phyloP scores from a whole-genome alignment of 768 basidiomycete species.

The Tephrocybe sp. region DNA sequence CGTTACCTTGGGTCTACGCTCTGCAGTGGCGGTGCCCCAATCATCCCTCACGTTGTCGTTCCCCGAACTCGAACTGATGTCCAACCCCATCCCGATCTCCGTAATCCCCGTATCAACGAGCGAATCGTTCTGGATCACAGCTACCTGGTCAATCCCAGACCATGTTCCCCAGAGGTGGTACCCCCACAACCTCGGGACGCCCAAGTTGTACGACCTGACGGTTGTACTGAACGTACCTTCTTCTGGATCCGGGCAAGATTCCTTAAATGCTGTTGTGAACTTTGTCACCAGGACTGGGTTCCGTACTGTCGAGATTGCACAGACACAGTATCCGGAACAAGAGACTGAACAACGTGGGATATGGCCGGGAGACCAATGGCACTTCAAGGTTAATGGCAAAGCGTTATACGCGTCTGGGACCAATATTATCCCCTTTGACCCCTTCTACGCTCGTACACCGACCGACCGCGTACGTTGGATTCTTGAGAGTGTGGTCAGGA shows the following conservation, averaged over 20 bases:
- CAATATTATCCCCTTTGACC: conserved; percentile 62
- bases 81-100: conserved; percentile 28
- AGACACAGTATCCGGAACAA: conserved; percentile 43
- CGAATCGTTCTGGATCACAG: conserved; percentile 39
- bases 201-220: conserved; percentile 53
- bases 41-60: conserved; percentile 43
- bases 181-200: conserved; percentile 54
- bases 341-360: conserved; percentile 48
- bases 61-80: conserved; percentile 44
- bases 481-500: conserved; percentile 51
- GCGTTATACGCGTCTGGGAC: conserved; percentile 56
- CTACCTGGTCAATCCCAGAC: conserved; percentile 46
- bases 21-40: conserved; percentile 31
- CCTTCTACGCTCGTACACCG: conserved; percentile 53
- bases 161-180: conserved; percentile 50
- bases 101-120: conserved; percentile 22
- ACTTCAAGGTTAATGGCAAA: conserved; percentile 59
- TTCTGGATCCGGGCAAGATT: not conserved
- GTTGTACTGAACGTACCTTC: conserved; percentile 39
- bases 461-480: conserved; percentile 55
- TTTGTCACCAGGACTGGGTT: conserved; percentile 55
- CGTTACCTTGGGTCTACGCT: conserved; percentile 49
- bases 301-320: conserved; percentile 56
- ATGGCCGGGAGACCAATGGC: conserved; percentile 61
- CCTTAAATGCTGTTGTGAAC: conserved; percentile 24